Evolutionary conservation across 1,284 basidiomycete species (phyloP).

Genomic region (Leccinum huronense): DNA sequence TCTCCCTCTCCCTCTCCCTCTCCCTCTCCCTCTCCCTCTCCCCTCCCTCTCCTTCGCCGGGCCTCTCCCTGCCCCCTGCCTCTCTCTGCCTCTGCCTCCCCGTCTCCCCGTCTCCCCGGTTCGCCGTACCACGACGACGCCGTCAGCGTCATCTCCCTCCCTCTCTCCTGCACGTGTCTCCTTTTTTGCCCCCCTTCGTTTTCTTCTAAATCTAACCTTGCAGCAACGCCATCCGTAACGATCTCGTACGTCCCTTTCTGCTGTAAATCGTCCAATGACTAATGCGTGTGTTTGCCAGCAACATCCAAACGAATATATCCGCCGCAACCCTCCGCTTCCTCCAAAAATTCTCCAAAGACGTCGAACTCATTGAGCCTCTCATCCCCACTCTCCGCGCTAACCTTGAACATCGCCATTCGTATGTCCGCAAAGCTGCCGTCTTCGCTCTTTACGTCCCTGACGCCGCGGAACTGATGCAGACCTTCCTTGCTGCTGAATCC

Average conservation of each 20-base stretch:
- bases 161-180: conserved; percentile 35
- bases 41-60: too few species aligned
- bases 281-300: conserved; percentile 52
- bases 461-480: conserved; percentile 94
- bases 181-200: not conserved
- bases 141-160: conserved; percentile 45
- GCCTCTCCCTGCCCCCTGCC: too few species aligned
- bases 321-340: conserved; percentile 93
- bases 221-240: conserved; percentile 97
- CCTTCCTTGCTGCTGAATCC: conserved; percentile 95
- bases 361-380: conserved; percentile 94
- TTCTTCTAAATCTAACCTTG: conserved; percentile 15
- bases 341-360: conserved; percentile 92
- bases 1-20: too few species aligned
- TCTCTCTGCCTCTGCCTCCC: too few species aligned
- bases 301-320: conserved; percentile 99
- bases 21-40: too few species aligned
- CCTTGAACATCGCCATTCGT: conserved; percentile 97
- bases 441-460: conserved; percentile 97
- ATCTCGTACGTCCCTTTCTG: conserved; percentile 63
- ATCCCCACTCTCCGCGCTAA: conserved; percentile 92
- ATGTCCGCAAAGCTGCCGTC: conserved; percentile 98
- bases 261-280: conserved; percentile 1
- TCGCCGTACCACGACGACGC: conserved; percentile 21
- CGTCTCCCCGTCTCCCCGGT: too few species aligned